Percentiles rank a stretch among this genome's conserved stretches.
Evolutionary conservation across 192 early-diverging fungal species (phyloP).

Genomic region (Dimargaris xerosporica): DNA sequence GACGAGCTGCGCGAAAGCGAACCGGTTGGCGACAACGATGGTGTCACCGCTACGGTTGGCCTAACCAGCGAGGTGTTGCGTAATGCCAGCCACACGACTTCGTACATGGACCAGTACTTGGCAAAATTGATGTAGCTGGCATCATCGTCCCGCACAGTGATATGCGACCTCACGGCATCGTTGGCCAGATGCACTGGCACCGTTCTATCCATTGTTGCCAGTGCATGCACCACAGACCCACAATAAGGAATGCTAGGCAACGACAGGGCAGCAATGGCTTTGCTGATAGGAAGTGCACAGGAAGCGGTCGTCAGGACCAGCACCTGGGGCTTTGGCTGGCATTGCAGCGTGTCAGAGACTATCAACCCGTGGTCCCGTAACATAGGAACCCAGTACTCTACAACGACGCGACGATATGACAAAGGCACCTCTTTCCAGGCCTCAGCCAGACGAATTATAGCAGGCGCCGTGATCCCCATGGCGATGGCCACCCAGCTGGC

Average conservation of each 20-base stretch:
- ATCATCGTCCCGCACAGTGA: background rate
- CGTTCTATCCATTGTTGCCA: background rate
- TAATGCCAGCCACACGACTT: constrained; percentile 10
- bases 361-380: constrained; percentile 35
- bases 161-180: background rate
- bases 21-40: background rate
- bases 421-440: constrained; percentile 47
- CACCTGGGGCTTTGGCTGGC: background rate
- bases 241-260: constrained; percentile 8
- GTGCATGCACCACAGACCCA: background rate
- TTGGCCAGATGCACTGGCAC: background rate
- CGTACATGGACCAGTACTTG: constrained; percentile 24
- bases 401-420: constrained; percentile 30
- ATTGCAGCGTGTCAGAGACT: constrained; percentile 22
- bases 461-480: constrained; percentile 46
- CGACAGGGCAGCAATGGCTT: background rate
- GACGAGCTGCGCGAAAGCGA: background rate
- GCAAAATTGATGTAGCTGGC: constrained; percentile 20
- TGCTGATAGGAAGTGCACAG: background rate
- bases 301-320: background rate
- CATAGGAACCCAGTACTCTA: constrained; percentile 40
- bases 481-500: constrained; percentile 49
- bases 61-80: background rate
- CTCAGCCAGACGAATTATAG: constrained; percentile 45
- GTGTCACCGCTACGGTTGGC: background rate